Base-by-base conservation (phyloP, 108 stramenopile species). In the Ochromonas danica region DNA sequence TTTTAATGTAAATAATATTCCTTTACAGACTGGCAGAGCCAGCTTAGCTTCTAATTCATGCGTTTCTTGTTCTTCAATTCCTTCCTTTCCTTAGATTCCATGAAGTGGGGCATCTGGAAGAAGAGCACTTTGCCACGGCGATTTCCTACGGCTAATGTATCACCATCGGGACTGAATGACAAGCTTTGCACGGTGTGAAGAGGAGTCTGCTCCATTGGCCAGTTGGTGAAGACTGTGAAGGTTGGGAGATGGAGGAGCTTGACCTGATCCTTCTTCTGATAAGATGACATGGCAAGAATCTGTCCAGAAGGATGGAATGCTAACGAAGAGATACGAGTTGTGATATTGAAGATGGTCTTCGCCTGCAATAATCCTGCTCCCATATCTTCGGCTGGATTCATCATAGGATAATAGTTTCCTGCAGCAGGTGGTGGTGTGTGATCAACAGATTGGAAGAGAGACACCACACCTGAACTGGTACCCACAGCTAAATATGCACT, bases 301-400 rank as follows among this genome's bases (percentile, higher is more conserved):
- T 96, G 90, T 40, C 95, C 96, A 81, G 92, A 92, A 62, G 80
- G 81, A 81, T 94, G 97, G 88, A 96, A 97, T 45, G 84, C 83
- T 33, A 93, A 61, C 1, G 79, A 45, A 70, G 93, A 93, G 1
- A 92, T 89, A 1, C 91, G 84, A 1, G 95, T 96, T 14, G 90
- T 89, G 61, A 98, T 61, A 79, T 95, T 96, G 94, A 97, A 95
- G 2, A 98, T 87, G n/a, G 95, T 91, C 81, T 96, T 94, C 60
- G 91, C 72, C 1, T 93, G 96, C 31, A 10, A 31, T 28, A 33
- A 33, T 36, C 14, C 6, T 51, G 45, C 45, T 14, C 14, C 6
- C 45, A 51, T 51, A 22, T 51, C 45, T 14, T 51, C 22, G n/a
- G n/a, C n/a, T n/a, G n/a, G n/a, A 22, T 51, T 51, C 22, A 51